Evolutionary conservation across 106 monocot genomes (phyloP), one percentile per base, ranked within the genome.

Genomic region (Dioscorea alata): DNA sequence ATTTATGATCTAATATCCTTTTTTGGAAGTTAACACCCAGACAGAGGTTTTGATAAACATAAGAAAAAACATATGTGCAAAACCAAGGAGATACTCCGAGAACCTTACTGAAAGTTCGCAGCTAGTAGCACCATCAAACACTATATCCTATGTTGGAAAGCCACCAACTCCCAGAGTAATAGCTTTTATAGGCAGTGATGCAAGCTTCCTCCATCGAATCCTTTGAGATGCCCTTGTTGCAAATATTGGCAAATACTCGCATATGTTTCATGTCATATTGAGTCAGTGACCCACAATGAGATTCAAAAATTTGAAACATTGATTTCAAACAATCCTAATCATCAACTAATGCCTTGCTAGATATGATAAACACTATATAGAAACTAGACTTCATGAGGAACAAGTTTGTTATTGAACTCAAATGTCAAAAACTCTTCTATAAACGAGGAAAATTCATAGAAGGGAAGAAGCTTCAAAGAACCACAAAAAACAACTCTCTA

Each of bases 231-330:
- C 79, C 79, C 13, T 48, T 50, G 74, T 95, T 95, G 81, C 94
- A 95, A 33, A 95, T 73, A 71, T 91, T 91, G 16, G 94, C 91
- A 74, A 91, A 88, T 58, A 81, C 85, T 49, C 94, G 59, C 85
- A 91, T 95, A 77, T 95, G 75, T 59, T 86, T 95, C 94, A 88
- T 95, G 48, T 91, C 94, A 33, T 95, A 91, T 70, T 95, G 94
- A 33, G 88, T 84, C 15, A 95, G 84, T 14, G 83, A 64, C 12
- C 94, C 94, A 54, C 94, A 91, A 20, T 84, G 79, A 1, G 81
- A 79, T 70, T 95, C 88, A 35, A 91, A 95, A 24, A 86, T 68
- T 50, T 64, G 72, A 66, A 90, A 90, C 87, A 81, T 88, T 23
- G 57, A 21, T 70, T 88, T 94, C 56, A 94, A 72, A 64, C 94